Conservation (phyloP, 257 asterid species). For the Plantago major region DNA sequence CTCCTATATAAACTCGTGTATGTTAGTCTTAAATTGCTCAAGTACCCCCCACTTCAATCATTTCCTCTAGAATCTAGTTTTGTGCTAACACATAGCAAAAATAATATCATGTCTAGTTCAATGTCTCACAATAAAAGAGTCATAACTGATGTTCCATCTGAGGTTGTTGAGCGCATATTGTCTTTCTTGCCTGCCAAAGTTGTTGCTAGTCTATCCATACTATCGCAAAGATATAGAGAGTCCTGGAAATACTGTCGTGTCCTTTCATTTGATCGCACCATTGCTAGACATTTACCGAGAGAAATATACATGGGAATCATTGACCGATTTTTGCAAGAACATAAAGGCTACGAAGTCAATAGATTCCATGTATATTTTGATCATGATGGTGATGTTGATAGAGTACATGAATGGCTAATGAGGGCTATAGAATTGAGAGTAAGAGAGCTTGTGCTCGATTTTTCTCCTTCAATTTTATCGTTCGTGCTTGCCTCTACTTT, state of each 20-base stretch:
- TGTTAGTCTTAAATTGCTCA: background rate
- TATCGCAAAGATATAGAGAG: constrained; percentile 11
- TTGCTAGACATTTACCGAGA: background rate
- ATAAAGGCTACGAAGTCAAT: no score
- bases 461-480: no score
- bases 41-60: background rate
- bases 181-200: constrained; percentile 19
- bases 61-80: background rate
- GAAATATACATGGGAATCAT: constrained; percentile 1
- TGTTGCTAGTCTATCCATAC: constrained; percentile 3
- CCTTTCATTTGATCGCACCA: constrained; percentile 18
- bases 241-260: constrained; percentile 26
- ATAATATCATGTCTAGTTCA: background rate
- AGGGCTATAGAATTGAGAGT: no score
- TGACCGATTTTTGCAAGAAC: background rate
- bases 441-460: no score
- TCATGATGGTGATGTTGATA: no score
- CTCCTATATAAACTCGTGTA: background rate
- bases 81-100: background rate
- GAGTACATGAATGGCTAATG: no score
- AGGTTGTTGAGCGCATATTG: constrained; percentile 23
- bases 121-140: background rate
- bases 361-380: no score
- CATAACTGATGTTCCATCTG: constrained; percentile 17
- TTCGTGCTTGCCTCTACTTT: no score